phyloP scores from a whole-genome alignment of 805 yeast genomes.

The Yamadazyma paraphyllophila region DNA sequence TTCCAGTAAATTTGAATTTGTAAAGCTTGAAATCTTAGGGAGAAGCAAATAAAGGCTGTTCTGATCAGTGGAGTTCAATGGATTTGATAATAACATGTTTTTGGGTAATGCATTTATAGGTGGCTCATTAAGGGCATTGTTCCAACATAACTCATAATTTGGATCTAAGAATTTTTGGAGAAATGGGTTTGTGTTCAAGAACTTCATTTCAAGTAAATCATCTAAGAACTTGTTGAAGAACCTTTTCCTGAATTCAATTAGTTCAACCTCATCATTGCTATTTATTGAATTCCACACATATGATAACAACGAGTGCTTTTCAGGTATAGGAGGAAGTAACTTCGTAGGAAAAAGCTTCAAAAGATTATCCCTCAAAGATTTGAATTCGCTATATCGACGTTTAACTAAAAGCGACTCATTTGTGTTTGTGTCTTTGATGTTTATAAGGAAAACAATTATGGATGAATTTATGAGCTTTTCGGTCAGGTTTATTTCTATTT shows the following conservation, averaged over 20 bases:
- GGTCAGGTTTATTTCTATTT: conserved; percentile 31
- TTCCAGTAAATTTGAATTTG: conserved; percentile 18
- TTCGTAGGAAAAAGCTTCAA: conserved; percentile 38
- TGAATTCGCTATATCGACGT: conserved; percentile 43
- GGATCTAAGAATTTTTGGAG: conserved; percentile 52
- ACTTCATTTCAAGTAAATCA: conserved; percentile 30
- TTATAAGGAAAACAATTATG: conserved; percentile 38
- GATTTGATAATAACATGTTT: conserved; percentile 48
- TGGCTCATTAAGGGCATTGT: conserved; percentile 48
- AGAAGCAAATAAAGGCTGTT: conserved; percentile 51
- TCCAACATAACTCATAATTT: conserved; percentile 48
- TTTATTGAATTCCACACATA: conserved; percentile 41
- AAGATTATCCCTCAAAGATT: conserved; percentile 39
- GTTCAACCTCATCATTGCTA: conserved; percentile 30
- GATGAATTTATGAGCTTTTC: conserved; percentile 35
- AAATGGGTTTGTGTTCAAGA: conserved; percentile 34
- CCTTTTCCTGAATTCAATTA: conserved; percentile 50
- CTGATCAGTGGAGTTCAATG: conserved; percentile 50
- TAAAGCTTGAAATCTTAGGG: conserved; percentile 41
- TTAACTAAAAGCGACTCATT: conserved; percentile 30
- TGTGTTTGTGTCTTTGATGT: conserved; percentile 11
- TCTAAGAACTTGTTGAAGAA: conserved; percentile 43
- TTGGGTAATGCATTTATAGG: conserved; percentile 46
- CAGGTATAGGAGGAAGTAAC: conserved; percentile 45
- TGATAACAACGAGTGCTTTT: conserved; percentile 46